These are phyloP conservation scores for Aspergillus felis DNA, from an alignment of 2,329 filamentous ascomycete genomes.

Conservation along the genomic window DNA sequence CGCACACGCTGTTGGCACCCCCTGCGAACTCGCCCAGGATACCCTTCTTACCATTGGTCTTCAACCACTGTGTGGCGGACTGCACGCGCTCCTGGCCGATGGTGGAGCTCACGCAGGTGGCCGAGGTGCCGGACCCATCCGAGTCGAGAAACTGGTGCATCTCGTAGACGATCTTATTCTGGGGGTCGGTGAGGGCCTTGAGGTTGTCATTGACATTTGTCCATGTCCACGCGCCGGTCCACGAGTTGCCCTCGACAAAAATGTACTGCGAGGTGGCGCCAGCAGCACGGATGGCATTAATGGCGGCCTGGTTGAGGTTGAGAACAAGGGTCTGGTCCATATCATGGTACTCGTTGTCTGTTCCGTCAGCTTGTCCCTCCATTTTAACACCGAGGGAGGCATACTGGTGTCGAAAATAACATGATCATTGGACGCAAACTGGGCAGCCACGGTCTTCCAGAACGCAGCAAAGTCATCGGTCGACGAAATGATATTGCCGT, in stretches of 20 bases:
- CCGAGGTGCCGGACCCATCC: constrained; percentile 51
- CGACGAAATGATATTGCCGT: constrained; percentile 31
- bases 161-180: constrained; percentile 55
- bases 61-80: constrained; percentile 52
- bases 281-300: constrained; percentile 56
- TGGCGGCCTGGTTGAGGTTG: constrained; percentile 61
- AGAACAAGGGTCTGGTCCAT: constrained; percentile 59
- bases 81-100: constrained; percentile 51
- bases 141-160: constrained; percentile 62
- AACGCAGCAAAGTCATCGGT: constrained; percentile 53
- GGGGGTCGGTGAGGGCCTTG: constrained; percentile 47
- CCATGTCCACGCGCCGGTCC: constrained; percentile 48
- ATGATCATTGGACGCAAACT: constrained; percentile 51
- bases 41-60: constrained; percentile 50
- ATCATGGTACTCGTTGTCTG: constrained; percentile 62
- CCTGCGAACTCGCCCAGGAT: constrained; percentile 55
- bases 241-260: constrained; percentile 56
- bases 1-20: constrained; percentile 49
- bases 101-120: constrained; percentile 50
- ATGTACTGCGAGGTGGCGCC: constrained; percentile 57
- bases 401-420: constrained; percentile 61
- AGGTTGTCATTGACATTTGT: constrained; percentile 40
- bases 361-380: not conserved
- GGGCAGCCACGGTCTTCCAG: constrained; percentile 54
- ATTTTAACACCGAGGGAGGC: not conserved